A percentile compares a stretch with the other conserved stretches of the same genome.
Conservation (phyloP, 225 moss, liverwort and hornwort genomes). For the Straminergon stramineum region DNA sequence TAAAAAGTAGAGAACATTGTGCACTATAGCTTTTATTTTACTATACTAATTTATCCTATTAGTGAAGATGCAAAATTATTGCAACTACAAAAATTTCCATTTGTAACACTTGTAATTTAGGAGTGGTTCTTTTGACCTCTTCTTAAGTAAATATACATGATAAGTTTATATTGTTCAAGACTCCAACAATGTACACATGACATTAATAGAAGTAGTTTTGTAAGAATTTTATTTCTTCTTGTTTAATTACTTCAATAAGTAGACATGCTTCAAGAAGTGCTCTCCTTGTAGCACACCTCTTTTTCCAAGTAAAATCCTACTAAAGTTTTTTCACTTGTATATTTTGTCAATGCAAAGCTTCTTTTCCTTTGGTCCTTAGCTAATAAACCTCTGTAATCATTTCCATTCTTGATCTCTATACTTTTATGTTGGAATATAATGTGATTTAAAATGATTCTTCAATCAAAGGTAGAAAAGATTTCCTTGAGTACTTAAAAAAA, state of each 20-base stretch:
- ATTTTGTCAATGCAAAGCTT: background rate
- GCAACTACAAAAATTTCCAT: background rate
- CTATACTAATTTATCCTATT: background rate
- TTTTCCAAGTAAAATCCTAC: background rate
- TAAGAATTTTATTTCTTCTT: background rate
- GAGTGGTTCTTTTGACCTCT: background rate
- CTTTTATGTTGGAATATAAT: background rate
- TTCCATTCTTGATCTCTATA: background rate
- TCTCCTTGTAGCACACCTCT: background rate
- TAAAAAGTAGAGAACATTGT: background rate
- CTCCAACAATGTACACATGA: background rate
- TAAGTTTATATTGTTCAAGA: background rate
- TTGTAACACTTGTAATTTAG: background rate
- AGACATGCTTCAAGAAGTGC: background rate
- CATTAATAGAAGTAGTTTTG: accelerated
- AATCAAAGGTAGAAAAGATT: background rate
- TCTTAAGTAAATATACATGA: background rate
- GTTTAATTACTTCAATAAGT: background rate
- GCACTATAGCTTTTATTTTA: accelerated
- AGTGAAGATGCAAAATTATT: background rate
- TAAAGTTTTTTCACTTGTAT: background rate
- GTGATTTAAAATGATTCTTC: background rate
- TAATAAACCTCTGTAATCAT: background rate
- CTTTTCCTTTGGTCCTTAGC: accelerated
- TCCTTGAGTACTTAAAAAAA: accelerated